Base-by-base conservation (phyloP, 129 eudicot species). In the Lactuca sativa region DNA sequence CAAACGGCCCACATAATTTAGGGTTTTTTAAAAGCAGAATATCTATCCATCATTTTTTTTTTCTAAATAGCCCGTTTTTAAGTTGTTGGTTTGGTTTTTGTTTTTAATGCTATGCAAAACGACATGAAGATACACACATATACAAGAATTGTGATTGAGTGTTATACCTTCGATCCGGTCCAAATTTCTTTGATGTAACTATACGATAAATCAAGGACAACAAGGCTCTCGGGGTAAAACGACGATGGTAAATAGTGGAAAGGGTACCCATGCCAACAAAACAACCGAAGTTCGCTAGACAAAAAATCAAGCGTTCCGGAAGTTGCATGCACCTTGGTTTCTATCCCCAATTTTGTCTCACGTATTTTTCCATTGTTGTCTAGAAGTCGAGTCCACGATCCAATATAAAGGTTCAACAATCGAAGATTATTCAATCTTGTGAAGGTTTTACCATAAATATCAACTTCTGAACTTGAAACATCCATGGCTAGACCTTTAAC, bases 251-350 rank as follows among this genome's bases (percentile, higher is more conserved):
- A 69, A 63, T 52, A 54, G 51, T 32, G 48, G 16, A 58, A 62
- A 25, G 82, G 79, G 77, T 33, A 83, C 61, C 74, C 74, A 9
- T 63, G 82, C 84, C 87, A 83, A 72, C 77, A 76, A 62, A 83
- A 68, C 76, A 78, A 62, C 60, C 81, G 62, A 14, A 83, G 60
- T 13, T 67, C 70, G 16, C 37, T 56, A 0, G 84, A 79, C 66
- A 83, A 76, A 5, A 56, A 51, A n/a, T 75, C 61, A 53, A 71
- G 66, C 43, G 34, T n/a, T 62, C 40, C 67, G 8, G 80, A 67
- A 21, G 56, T 41, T 69, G 62, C 62, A 31, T 71, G 77, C 67
- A 83, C 64, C 74, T 69, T 52, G 40, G 80, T 75, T 59, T 75
- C 80, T 37, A 75, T 4, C 25, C 80, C 80, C 54, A 37, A 44